Evolutionary conservation across 2,329 filamentous ascomycete species (phyloP).

Genomic region (Fusarium goolgardi): DNA sequence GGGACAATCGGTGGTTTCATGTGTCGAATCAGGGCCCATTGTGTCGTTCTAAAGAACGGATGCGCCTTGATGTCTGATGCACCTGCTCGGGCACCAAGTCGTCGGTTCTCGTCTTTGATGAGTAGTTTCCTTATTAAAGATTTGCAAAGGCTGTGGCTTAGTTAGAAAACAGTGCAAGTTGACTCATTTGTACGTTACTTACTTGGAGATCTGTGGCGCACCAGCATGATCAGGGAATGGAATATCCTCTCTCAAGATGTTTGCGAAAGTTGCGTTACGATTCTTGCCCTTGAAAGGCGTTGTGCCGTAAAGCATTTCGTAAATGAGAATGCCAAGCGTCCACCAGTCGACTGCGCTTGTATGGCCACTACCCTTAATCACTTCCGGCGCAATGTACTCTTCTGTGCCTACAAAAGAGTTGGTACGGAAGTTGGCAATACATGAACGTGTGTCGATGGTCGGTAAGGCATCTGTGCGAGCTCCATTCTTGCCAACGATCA

Average conservation of each 20-base stretch:
- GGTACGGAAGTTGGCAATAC: conserved; percentile 97
- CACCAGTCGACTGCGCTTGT: conserved; percentile 99
- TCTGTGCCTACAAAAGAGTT: conserved; percentile 99
- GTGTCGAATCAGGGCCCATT: conserved; percentile 96
- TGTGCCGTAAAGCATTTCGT: conserved; percentile 98
- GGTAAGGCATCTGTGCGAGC: conserved; percentile 87
- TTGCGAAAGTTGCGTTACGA: conserved; percentile 96
- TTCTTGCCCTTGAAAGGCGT: conserved; percentile 99
- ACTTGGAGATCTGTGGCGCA: conserved; percentile 91
- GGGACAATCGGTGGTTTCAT: conserved; percentile 98
- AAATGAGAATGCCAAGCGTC: conserved; percentile 96
- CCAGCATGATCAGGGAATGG: conserved; percentile 92
- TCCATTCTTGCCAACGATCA: conserved; percentile 94
- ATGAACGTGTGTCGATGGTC: conserved; percentile 98
- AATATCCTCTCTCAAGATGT: conserved; percentile 95
- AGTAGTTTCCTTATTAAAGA: conserved; percentile 94
- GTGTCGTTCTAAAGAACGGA: conserved; percentile 94
- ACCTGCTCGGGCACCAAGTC: conserved; percentile 91
- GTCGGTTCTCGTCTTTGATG: conserved; percentile 96
- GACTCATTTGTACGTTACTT: conserved; percentile 54
- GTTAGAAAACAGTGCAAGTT: neutral
- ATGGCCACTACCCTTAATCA: conserved; percentile 98
- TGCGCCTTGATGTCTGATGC: conserved; percentile 97
- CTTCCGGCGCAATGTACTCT: conserved; percentile 98
- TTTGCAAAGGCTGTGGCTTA: conserved; percentile 83